These are phyloP conservation scores for Auricularia sp. DNA, from an alignment of 768 basidiomycete species.

Conservation along the genomic window DNA sequence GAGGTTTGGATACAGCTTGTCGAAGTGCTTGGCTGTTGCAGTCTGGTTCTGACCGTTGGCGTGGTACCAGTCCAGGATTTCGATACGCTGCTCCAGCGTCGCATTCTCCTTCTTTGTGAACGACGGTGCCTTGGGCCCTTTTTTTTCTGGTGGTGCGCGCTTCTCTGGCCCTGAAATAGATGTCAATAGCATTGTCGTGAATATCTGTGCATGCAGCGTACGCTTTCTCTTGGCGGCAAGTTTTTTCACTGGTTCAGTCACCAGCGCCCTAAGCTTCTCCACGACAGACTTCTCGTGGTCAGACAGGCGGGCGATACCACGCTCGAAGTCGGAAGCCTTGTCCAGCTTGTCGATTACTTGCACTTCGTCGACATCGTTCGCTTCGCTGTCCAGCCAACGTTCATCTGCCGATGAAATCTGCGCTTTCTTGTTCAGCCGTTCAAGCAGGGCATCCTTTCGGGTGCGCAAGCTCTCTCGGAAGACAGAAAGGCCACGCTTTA, in stretches of 20 bases:
- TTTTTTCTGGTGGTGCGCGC: background rate
- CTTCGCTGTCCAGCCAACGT: background rate
- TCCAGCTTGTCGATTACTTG: background rate
- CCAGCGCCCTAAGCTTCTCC: background rate
- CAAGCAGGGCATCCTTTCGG: slow-evolving; percentile 7
- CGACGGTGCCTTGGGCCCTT: slow-evolving; percentile 2
- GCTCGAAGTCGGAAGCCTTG: background rate
- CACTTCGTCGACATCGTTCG: background rate
- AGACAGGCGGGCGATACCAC: background rate
- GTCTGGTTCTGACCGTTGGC: slow-evolving; percentile 23
- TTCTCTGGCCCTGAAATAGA: no score
- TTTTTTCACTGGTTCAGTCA: no score
- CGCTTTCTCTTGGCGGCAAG: no score
- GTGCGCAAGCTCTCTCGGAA: slow-evolving; percentile 17
- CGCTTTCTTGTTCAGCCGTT: slow-evolving; percentile 7
- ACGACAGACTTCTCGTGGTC: background rate
- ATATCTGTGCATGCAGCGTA: no score
- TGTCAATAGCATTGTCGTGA: no score
- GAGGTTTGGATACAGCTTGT: slow-evolving; percentile 22
- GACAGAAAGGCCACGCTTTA: background rate
- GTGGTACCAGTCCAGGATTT: slow-evolving; percentile 29
- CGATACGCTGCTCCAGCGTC: slow-evolving; percentile 23
- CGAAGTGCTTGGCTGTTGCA: slow-evolving; percentile 22
- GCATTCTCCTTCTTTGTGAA: slow-evolving; percentile 15
- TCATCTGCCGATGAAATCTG: background rate